Evolutionary conservation across 345 rosid genomes (phyloP), one percentile per base, ranked within the genome.

Genomic region (Acer yangbiense): DNA sequence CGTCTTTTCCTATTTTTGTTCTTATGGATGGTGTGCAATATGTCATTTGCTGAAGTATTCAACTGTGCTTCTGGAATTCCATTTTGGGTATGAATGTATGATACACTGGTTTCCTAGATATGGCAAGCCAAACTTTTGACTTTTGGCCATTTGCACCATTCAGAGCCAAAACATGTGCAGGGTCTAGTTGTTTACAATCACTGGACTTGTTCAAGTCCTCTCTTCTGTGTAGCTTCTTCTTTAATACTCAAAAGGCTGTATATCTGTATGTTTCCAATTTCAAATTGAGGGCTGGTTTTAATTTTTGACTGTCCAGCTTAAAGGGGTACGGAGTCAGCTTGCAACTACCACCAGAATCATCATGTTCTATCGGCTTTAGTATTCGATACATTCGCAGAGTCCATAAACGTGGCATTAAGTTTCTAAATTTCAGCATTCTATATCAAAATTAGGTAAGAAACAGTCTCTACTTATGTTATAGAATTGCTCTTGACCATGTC

Each of bases 401-500:
- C 3, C n/a, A 23, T 10, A 18, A 48, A 27, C 14, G 12, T 41
- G 39, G 50, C 70, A 1, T 20, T 35, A 20, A 48, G 21, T 67
- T 61, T 54, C 43, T 18, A 10, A 20, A 62, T 21, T 62, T 14
- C 25, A 70, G 48, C 32, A 10, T 50, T 63, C 46, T 23, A 13
- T 6, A 64, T 63, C 12, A 11, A 16, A n/a, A 44, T 14, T 71
- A 65, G 73, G 76, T 44, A n/a, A 44, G 71, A 39, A 67, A 21
- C 13, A 2, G 3, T 55, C 17, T 55, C 11, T 39, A 9, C 10
- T 7, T 52, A 32, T 20, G 27, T 18, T 12, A 66, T 32, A 20
- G 3, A 66, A 76, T 54, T 55, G 25, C 16, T 32, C 39, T 67
- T 67, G 52, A 67, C 54, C 43, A 32, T 20, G 66, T 67, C 78